Base-by-base conservation (phyloP, 495 filamentous ascomycete species). In the Trichoderma reesei region DNA sequence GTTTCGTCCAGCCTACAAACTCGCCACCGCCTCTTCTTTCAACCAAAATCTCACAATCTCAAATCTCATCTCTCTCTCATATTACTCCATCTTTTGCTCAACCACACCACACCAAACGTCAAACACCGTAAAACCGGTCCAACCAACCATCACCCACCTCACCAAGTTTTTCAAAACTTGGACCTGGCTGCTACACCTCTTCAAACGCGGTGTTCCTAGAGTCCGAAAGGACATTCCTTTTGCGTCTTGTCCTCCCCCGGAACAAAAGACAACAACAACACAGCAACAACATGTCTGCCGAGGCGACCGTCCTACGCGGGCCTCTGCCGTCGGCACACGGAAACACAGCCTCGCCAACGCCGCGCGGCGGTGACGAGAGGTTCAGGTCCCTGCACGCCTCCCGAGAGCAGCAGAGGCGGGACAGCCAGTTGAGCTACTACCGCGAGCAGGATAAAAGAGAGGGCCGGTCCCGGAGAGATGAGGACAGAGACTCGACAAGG, bases 281-380 rank as follows among this genome's bases (percentile, higher is more conserved):
- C 20, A 3, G 20, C 51, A 16, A 18, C 31, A 31, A 51, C 51
- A 56, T 56, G 26, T 7, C 51, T 56, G 26, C 51, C 51, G 51
- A 56, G 51, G 20, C 51, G 51, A 56, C 51, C 20, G 51, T 56
- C 51, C 34, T 56, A 56, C 51, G 34, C 51, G 51, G 20, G 1
- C 20, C 51, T 56, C 51, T 56, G 51, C 51, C 51, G 51, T 56
- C 51, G 20, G 51, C 51, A 56, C 13, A 56, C 10, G 51, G 51
- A 13, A 34, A 31, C 51, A 56, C 51, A 56, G 26, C 51, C 31
- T 56, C 51, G 51, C 51, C 51, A 34, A 56, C 51, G 51, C 51
- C 51, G 51, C 51, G 20, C 51, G 51, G 51, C 51, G 31, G 51
- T 56, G 51, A 56, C 51, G 20, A n/a, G 51, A 56, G 34, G 51